Evolutionary conservation across 2,329 filamentous ascomycete genomes (phyloP).

Genomic region (Fusarium agapanthi): DNA sequence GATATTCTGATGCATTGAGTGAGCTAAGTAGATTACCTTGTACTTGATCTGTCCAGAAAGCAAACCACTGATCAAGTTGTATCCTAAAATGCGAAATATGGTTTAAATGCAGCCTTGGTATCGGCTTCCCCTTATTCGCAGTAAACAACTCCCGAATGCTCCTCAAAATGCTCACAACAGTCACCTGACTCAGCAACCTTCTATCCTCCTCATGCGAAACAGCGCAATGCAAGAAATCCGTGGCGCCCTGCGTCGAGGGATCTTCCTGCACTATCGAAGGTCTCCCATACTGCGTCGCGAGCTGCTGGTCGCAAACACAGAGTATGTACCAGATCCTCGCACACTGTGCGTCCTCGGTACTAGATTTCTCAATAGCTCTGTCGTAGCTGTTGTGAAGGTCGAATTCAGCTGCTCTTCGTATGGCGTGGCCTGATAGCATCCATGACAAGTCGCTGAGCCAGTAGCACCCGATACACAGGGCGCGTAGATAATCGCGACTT

Average conservation of each 20-base stretch:
- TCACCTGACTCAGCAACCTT: constrained; percentile 65
- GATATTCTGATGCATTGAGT: accelerated
- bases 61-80: constrained; percentile 49
- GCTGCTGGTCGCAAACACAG: constrained; percentile 68
- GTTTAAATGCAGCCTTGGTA: constrained; percentile 60
- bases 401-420: constrained; percentile 56
- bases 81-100: constrained; percentile 50
- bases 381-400: constrained; percentile 53
- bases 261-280: constrained; percentile 66
- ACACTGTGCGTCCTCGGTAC: constrained; percentile 53
- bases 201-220: constrained; percentile 62
- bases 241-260: constrained; percentile 62
- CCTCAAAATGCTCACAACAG: constrained; percentile 64
- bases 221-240: constrained; percentile 59
- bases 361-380: constrained; percentile 46
- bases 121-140: constrained; percentile 59
- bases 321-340: constrained; percentile 68
- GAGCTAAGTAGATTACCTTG: constrained; percentile 19
- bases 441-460: constrained; percentile 70
- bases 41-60: constrained; percentile 45
- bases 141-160: constrained; percentile 64
- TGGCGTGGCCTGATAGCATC: constrained; percentile 64
- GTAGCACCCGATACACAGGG: constrained; percentile 67
- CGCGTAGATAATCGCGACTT: constrained; percentile 62
- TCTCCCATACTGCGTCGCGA: constrained; percentile 68